Conservation (phyloP, 2,329 filamentous ascomycete species). For the Nothophaeocryptopus gaeumannii region DNA sequence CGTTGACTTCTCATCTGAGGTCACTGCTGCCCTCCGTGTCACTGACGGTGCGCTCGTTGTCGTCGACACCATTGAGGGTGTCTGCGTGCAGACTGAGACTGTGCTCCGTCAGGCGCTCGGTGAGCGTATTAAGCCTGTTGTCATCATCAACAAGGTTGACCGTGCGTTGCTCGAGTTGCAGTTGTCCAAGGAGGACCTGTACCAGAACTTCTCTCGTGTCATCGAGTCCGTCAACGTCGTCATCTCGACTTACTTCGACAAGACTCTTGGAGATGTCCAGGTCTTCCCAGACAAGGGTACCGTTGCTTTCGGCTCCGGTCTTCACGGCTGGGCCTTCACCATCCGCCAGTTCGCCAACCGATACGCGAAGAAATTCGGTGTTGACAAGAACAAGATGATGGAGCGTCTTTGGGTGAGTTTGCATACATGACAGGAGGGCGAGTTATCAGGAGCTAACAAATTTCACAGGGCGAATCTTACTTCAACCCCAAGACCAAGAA, state of each 20-base stretch:
- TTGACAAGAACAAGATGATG: constrained; percentile 99
- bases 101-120: constrained; percentile 97
- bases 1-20: constrained; percentile 99
- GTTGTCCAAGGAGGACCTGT: constrained; percentile 97
- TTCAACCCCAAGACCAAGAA: constrained; percentile 99
- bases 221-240: constrained; percentile 99
- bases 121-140: constrained; percentile 99
- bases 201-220: constrained; percentile 99
- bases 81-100: constrained; percentile 99
- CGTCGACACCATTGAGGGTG: constrained; percentile 99
- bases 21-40: constrained; percentile 98
- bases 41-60: constrained; percentile 99
- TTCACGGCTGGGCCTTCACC: constrained; percentile 99
- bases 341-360: constrained; percentile 92
- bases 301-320: constrained; percentile 98
- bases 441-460: constrained; percentile 19
- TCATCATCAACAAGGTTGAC: constrained; percentile 99
- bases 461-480: constrained; percentile 80
- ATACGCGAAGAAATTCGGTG: constrained; percentile 99
- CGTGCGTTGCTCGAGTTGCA: constrained; percentile 98
- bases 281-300: constrained; percentile 98
- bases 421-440: not conserved
- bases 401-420: constrained; percentile 90
- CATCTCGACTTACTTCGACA: constrained; percentile 98
- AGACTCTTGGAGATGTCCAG: constrained; percentile 93